These are phyloP conservation scores for Arthrobotrys entomopaga DNA, from an alignment of 2,329 filamentous ascomycete species.

Conservation along the genomic window DNA sequence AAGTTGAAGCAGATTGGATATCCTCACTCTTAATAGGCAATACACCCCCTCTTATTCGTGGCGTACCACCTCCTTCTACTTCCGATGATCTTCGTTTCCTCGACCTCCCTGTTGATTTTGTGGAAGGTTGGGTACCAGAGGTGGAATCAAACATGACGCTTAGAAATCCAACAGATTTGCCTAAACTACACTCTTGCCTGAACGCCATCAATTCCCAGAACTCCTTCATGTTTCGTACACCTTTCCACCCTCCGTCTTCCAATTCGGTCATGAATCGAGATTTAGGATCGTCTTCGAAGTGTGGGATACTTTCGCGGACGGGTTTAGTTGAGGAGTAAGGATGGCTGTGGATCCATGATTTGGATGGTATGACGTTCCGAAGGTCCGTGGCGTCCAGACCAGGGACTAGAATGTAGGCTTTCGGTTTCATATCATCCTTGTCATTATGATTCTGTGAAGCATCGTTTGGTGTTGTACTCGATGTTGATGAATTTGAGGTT, in stretches of 20 bases:
- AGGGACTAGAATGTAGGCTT: slow-evolving; percentile 84
- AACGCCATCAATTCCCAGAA: slow-evolving; percentile 99
- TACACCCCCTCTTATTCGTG: slow-evolving; percentile 16
- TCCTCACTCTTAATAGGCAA: slow-evolving; percentile 23
- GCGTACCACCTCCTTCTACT: slow-evolving; percentile 1
- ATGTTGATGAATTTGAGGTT: slow-evolving; percentile 60
- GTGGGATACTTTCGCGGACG: slow-evolving; percentile 73
- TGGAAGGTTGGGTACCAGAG: slow-evolving; percentile 5
- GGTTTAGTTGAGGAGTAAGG: slow-evolving; percentile 68
- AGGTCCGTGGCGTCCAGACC: slow-evolving; percentile 85
- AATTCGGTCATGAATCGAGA: slow-evolving; percentile 87
- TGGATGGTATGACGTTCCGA: slow-evolving; percentile 76
- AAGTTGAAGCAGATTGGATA: slow-evolving; percentile 40
- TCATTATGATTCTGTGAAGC: slow-evolving; percentile 58
- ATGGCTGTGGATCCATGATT: slow-evolving; percentile 74
- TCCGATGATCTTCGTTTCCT: slow-evolving; percentile 28
- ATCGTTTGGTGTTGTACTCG: neutral
- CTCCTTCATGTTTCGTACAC: slow-evolving; percentile 82
- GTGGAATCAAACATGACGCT: slow-evolving; percentile 95
- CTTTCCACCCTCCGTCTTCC: slow-evolving; percentile 83
- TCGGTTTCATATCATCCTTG: slow-evolving; percentile 61
- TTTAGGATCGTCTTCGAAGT: slow-evolving; percentile 95
- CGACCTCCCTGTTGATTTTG: slow-evolving; percentile 11
- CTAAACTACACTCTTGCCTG: slow-evolving; percentile 92
- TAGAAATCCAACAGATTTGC: slow-evolving; percentile 89